Evolutionary conservation across 768 basidiomycete species (phyloP).

Genomic region (Hygrocybe coccinea): DNA sequence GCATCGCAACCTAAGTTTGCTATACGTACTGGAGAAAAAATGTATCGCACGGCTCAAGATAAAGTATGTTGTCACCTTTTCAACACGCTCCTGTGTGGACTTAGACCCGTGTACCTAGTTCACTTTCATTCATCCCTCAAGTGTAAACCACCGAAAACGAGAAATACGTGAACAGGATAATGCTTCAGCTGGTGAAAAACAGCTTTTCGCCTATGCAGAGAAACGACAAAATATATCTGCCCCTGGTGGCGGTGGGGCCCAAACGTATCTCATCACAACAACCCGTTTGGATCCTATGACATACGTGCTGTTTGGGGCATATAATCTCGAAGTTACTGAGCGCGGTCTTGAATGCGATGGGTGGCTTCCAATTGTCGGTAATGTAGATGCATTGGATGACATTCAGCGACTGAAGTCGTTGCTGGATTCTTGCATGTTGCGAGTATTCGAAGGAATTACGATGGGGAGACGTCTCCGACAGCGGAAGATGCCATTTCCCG

Average conservation of each 20-base stretch:
- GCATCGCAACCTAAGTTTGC: slow-evolving; percentile 91
- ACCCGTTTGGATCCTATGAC: slow-evolving; percentile 84
- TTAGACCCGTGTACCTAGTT: slow-evolving; percentile 38
- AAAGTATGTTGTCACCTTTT: slow-evolving; percentile 50
- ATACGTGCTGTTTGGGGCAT: slow-evolving; percentile 87
- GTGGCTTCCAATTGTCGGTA: slow-evolving; percentile 83
- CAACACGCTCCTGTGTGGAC: background rate
- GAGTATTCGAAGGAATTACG: slow-evolving; percentile 84
- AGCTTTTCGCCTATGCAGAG: slow-evolving; percentile 77
- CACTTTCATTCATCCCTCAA: slow-evolving; percentile 78
- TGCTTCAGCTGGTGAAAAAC: slow-evolving; percentile 48
- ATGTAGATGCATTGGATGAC: slow-evolving; percentile 70
- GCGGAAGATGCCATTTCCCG: slow-evolving; percentile 23
- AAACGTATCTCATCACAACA: slow-evolving; percentile 72
- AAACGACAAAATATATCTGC: slow-evolving; percentile 72
- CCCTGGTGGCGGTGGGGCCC: slow-evolving; percentile 39
- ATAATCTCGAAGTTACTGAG: slow-evolving; percentile 63
- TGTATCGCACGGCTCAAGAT: slow-evolving; percentile 71
- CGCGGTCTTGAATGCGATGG: slow-evolving; percentile 81
- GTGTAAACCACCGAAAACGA: slow-evolving; percentile 74
- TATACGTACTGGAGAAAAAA: slow-evolving; percentile 62
- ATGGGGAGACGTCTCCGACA: slow-evolving; percentile 37
- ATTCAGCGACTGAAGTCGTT: slow-evolving; percentile 74
- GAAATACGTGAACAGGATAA: slow-evolving; percentile 28
- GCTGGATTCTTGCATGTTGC: slow-evolving; percentile 79